phyloP scores from a whole-genome alignment of 495 filamentous ascomycete species.

The Amphirosellinia nigrospora region DNA sequence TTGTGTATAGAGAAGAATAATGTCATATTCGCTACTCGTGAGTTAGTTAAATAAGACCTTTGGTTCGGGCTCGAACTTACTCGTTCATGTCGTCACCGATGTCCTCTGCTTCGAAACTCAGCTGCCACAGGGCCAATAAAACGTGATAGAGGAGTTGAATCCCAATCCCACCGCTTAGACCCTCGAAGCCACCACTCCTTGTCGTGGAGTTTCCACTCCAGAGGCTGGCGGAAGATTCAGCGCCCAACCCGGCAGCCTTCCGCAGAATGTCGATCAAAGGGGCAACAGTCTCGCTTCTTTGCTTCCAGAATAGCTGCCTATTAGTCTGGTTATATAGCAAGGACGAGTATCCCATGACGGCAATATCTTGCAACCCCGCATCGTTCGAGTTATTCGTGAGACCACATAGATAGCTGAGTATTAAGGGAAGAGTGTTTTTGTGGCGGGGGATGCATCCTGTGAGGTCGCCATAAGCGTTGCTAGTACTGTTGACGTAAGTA shows the following conservation, averaged over 20 bases:
- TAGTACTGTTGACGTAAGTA: slow-evolving; percentile 88
- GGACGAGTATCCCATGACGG: slow-evolving; percentile 87
- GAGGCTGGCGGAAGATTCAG: slow-evolving; percentile 68
- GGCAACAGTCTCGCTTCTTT: slow-evolving; percentile 78
- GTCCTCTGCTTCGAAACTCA: slow-evolving; percentile 85
- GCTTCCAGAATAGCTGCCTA: slow-evolving; percentile 86
- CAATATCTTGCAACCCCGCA: slow-evolving; percentile 92
- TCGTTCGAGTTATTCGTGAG: slow-evolving; percentile 78
- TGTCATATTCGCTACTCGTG: slow-evolving; percentile 79
- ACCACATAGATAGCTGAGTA: slow-evolving; percentile 86
- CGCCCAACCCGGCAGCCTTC: slow-evolving; percentile 71
- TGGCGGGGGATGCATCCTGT: slow-evolving; percentile 59
- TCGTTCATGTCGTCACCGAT: slow-evolving; percentile 87
- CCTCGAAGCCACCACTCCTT: slow-evolving; percentile 61
- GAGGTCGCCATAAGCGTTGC: slow-evolving; percentile 79
- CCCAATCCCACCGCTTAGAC: slow-evolving; percentile 80
- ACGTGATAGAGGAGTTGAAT: slow-evolving; percentile 95
- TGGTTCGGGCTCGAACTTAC: slow-evolving; percentile 55
- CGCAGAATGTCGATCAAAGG: slow-evolving; percentile 85
- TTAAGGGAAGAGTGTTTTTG: slow-evolving; percentile 76
- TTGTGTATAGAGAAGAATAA: slow-evolving; percentile 87
- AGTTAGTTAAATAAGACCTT: slow-evolving; percentile 26
- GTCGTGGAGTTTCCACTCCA: slow-evolving; percentile 64
- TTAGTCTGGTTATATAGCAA: slow-evolving; percentile 77
- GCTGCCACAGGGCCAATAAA: slow-evolving; percentile 90